Percentiles rank a stretch among this genome's conserved stretches.
Evolutionary conservation across 2,329 filamentous ascomycete genomes (phyloP).

Genomic region (Tolypocladium amazonense): DNA sequence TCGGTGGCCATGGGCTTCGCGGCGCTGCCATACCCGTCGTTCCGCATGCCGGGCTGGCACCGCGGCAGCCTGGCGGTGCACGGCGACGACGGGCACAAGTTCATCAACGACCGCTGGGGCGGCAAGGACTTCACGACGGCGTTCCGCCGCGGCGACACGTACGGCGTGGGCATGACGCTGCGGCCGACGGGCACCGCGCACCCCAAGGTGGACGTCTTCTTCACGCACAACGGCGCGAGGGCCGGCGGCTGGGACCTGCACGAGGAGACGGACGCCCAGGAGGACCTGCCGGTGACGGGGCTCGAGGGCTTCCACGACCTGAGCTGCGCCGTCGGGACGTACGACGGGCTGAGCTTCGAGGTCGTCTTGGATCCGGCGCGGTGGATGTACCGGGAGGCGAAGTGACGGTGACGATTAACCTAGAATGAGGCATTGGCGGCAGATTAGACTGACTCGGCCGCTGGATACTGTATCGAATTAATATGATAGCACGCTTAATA

Average conservation of each 20-base stretch:
- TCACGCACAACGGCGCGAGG: slow-evolving; percentile 54
- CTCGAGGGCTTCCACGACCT: slow-evolving; percentile 63
- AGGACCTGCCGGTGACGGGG: slow-evolving; percentile 52
- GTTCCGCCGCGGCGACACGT: slow-evolving; percentile 54
- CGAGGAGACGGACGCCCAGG: slow-evolving; percentile 57
- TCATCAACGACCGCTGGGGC: slow-evolving; percentile 65
- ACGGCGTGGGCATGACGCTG: slow-evolving; percentile 64
- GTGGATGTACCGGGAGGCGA: slow-evolving; percentile 40
- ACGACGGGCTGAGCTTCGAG: slow-evolving; percentile 58
- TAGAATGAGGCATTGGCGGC: neutral
- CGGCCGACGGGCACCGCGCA: slow-evolving; percentile 16
- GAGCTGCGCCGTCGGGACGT: slow-evolving; percentile 60
- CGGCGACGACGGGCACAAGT: slow-evolving; percentile 67
- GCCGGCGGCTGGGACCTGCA: slow-evolving; percentile 60
- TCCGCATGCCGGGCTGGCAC: slow-evolving; percentile 74
- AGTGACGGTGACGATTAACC: neutral
- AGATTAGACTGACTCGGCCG: neutral
- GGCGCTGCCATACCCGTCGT: slow-evolving; percentile 66
- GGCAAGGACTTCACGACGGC: slow-evolving; percentile 56
- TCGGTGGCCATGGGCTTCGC: slow-evolving; percentile 58
- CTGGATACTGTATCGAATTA: neutral
- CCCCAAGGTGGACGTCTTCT: slow-evolving; percentile 40
- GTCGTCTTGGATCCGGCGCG: slow-evolving; percentile 47
- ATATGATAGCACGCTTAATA: too few species aligned
- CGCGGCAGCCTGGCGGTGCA: slow-evolving; percentile 66